Evolutionary conservation across 23 red algal species (phyloP).

Genomic region (Chondrus crispus): DNA sequence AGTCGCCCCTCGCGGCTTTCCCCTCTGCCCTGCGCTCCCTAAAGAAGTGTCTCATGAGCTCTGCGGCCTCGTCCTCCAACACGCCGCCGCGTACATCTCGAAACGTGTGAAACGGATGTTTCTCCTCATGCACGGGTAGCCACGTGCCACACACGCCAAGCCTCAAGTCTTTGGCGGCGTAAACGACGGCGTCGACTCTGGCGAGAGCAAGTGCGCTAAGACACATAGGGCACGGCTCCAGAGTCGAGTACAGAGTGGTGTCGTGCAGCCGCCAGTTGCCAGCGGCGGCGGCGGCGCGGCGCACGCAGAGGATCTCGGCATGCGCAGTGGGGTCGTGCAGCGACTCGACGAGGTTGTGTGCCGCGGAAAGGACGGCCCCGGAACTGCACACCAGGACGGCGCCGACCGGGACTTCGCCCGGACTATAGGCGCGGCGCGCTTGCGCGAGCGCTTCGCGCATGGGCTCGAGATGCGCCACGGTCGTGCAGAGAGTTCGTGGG

Average conservation of each 20-base stretch:
- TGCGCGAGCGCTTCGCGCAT: conserved; percentile 75
- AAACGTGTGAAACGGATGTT: conserved; percentile 66
- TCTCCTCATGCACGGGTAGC: conserved; percentile 43
- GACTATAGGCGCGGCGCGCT: conserved; percentile 38
- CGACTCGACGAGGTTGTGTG: conserved; percentile 71
- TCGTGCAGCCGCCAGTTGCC: conserved; percentile 71
- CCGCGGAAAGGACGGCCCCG: conserved; percentile 52
- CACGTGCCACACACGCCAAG: conserved; percentile 86
- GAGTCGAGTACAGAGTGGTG: conserved; percentile 73
- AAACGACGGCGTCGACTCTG: conserved; percentile 73
- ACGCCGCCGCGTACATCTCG: conserved; percentile 49
- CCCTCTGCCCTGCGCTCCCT: conserved; percentile 29
- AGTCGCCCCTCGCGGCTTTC: background rate
- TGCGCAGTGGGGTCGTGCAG: conserved; percentile 70
- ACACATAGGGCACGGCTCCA: conserved; percentile 99
- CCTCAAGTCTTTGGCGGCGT: conserved; percentile 77
- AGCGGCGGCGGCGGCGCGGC: conserved; percentile 5
- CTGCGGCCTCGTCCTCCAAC: conserved; percentile 19
- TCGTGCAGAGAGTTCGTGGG: conserved; percentile 64
- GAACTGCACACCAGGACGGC: conserved; percentile 59
- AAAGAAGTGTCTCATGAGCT: conserved; percentile 63
- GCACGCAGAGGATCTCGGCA: conserved; percentile 90
- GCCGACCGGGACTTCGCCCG: conserved; percentile 91
- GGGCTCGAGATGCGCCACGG: too few species aligned
- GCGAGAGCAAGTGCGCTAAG: conserved; percentile 70